Percentiles rank a stretch among this genome's conserved stretches.
Conservation (phyloP, 108 stramenopile species). For the Skeletonema menzelii region DNA sequence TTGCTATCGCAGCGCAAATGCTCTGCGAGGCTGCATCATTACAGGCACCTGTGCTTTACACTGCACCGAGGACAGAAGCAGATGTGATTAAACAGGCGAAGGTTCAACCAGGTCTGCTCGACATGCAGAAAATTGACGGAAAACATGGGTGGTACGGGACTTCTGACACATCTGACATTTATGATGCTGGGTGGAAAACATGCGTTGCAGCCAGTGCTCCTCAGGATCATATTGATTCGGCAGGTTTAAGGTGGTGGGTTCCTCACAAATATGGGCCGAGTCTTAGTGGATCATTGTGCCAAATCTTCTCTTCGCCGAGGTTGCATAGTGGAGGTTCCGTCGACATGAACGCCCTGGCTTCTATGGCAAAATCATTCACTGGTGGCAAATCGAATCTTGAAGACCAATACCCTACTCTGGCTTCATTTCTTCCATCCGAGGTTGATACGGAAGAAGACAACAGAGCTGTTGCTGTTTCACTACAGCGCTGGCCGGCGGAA, state of each 20-base stretch:
- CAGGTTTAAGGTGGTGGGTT: conserved; percentile 86
- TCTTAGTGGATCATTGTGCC: conserved; percentile 68
- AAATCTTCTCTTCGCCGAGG: conserved; percentile 56
- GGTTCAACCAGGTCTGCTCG: conserved; percentile 57
- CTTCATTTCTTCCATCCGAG: conserved; percentile 26
- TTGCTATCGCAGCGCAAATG: conserved; percentile 71
- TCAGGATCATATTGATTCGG: conserved; percentile 48
- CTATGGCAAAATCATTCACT: conserved; percentile 54
- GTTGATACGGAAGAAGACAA: conserved; percentile 24
- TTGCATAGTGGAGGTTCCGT: conserved; percentile 29
- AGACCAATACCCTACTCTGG: conserved; percentile 55
- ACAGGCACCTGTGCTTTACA: conserved; percentile 15
- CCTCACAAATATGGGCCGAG: conserved; percentile 69
- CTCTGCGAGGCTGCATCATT: conserved; percentile 29
- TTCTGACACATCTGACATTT: conserved; percentile 26
- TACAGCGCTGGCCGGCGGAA: conserved; percentile 87
- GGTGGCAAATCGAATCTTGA: conserved; percentile 46
- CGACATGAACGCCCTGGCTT: conserved; percentile 42
- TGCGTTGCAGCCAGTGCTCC: conserved; percentile 70
- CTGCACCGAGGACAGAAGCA: conserved; percentile 3
- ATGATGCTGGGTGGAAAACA: conserved; percentile 71
- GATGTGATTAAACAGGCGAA: conserved; percentile 59
- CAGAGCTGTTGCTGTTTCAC: conserved; percentile 63
- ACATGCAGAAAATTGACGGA: conserved; percentile 54
- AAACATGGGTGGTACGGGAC: conserved; percentile 72